Conservation (phyloP, 257 asterid species). For the Lithospermum erythrorhizon region DNA sequence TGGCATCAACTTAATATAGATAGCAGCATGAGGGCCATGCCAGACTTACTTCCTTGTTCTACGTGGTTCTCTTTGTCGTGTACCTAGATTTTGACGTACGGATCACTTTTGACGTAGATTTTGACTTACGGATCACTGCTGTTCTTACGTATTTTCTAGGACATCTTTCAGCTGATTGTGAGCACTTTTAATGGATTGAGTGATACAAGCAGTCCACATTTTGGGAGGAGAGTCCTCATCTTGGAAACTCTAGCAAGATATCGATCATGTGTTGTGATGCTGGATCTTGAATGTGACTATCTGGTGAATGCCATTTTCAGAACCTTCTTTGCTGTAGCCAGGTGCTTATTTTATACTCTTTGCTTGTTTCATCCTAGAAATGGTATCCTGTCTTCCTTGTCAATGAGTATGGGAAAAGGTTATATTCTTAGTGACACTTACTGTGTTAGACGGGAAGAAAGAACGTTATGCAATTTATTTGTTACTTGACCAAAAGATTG, state of each 20-base stretch:
- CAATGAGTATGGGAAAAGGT: neutral
- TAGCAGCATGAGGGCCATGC: neutral
- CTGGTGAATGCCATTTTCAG: conserved; percentile 80
- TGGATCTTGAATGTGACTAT: conserved; percentile 97
- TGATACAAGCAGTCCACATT: conserved; percentile 60
- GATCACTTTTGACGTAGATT: too few species aligned
- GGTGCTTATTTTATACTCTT: conserved; percentile 25
- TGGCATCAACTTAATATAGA: neutral
- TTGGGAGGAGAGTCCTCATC: conserved; percentile 86
- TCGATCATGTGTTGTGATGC: conserved; percentile 92
- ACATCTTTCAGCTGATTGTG: conserved; percentile 73
- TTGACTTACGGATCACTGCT: too few species aligned
- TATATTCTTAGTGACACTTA: too few species aligned
- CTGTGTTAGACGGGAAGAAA: too few species aligned
- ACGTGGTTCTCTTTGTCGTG: neutral
- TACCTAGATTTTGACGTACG: neutral
- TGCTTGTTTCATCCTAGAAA: neutral
- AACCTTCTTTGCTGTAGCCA: conserved; percentile 66
- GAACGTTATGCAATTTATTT: too few species aligned
- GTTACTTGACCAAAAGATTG: too few species aligned
- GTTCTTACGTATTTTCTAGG: conserved; percentile 39
- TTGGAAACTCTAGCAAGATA: conserved; percentile 93
- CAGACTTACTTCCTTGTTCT: neutral
- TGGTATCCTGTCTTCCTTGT: neutral
- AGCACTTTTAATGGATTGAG: conserved; percentile 86